Evolutionary conservation across 768 basidiomycete species (phyloP).

Genomic region (Xerocomellus dryophilus): DNA sequence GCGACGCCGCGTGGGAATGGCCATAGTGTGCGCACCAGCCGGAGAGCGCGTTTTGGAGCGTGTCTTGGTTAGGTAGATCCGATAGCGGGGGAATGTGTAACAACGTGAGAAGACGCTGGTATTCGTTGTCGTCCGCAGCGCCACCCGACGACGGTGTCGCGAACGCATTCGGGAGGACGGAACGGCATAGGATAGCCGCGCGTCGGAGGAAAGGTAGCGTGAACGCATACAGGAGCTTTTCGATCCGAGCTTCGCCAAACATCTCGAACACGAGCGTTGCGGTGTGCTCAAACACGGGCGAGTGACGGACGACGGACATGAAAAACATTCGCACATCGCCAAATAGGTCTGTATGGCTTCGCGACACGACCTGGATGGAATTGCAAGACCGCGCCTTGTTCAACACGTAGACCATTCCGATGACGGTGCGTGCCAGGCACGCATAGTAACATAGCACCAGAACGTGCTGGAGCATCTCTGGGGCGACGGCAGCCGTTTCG

Average conservation of each 20-base stretch:
- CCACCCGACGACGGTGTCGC: slow-evolving; percentile 40
- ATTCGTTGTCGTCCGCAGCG: slow-evolving; percentile 58
- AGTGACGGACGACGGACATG: slow-evolving; percentile 87
- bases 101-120: slow-evolving; percentile 68
- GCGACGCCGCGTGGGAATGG: slow-evolving; percentile 72
- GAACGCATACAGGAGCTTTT: slow-evolving; percentile 82
- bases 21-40: slow-evolving; percentile 92
- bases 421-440: slow-evolving; percentile 78
- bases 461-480: slow-evolving; percentile 85
- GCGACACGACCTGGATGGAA: slow-evolving; percentile 41
- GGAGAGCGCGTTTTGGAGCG: slow-evolving; percentile 81
- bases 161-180: slow-evolving; percentile 65
- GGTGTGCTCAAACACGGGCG: slow-evolving; percentile 81
- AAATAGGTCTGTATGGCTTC: slow-evolving; percentile 70
- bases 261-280: slow-evolving; percentile 75
- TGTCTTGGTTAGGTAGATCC: slow-evolving; percentile 78
- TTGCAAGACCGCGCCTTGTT: slow-evolving; percentile 64
- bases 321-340: slow-evolving; percentile 86
- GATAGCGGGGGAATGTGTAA: slow-evolving; percentile 79
- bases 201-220: slow-evolving; percentile 90
- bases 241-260: slow-evolving; percentile 80
- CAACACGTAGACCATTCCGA: slow-evolving; percentile 80
- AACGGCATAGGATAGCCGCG: slow-evolving; percentile 79
- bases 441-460: slow-evolving; percentile 90
- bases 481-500: slow-evolving; percentile 86